Conservation (phyloP, 768 basidiomycete genomes). For the Psilocybe tampanensis region DNA sequence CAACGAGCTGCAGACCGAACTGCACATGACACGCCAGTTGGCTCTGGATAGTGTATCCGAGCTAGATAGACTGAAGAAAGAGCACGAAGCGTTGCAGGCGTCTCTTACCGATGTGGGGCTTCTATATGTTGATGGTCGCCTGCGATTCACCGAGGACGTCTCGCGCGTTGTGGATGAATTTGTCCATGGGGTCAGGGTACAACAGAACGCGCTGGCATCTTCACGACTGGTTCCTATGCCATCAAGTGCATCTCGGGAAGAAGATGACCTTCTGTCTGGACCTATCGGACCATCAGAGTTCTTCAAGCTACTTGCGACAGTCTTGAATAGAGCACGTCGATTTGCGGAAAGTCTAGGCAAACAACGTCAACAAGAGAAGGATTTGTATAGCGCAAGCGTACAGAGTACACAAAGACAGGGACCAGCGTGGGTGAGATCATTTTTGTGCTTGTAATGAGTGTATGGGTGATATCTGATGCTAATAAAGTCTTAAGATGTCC, state of each 20-base stretch:
- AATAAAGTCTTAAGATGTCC: neutral
- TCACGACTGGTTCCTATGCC: neutral
- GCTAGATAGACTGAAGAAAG: constrained; percentile 1
- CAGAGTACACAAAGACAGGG: neutral
- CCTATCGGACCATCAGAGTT: constrained; percentile 7
- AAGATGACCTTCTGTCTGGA: neutral
- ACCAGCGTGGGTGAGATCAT: neutral
- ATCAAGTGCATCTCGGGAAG: neutral
- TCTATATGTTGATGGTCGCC: constrained; percentile 9
- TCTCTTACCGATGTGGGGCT: constrained; percentile 9
- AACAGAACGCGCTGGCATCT: constrained; percentile 1
- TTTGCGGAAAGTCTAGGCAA: constrained; percentile 5
- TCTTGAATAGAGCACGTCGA: constrained; percentile 4
- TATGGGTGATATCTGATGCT: neutral
- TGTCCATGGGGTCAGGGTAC: constrained; percentile 7
- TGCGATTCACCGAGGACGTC: constrained; percentile 7
- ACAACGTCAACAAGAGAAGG: neutral
- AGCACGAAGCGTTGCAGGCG: constrained; percentile 10
- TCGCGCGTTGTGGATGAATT: constrained; percentile 16
- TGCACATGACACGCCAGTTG: neutral
- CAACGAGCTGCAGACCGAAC: neutral
- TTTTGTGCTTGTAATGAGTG: neutral
- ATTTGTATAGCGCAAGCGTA: neutral
- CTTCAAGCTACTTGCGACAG: constrained; percentile 6
- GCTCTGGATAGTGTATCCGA: neutral